A percentile compares a stretch with the other conserved stretches of the same genome.
Conservation (phyloP, 2,329 filamentous ascomycete species). For the Didymella segeticola region DNA sequence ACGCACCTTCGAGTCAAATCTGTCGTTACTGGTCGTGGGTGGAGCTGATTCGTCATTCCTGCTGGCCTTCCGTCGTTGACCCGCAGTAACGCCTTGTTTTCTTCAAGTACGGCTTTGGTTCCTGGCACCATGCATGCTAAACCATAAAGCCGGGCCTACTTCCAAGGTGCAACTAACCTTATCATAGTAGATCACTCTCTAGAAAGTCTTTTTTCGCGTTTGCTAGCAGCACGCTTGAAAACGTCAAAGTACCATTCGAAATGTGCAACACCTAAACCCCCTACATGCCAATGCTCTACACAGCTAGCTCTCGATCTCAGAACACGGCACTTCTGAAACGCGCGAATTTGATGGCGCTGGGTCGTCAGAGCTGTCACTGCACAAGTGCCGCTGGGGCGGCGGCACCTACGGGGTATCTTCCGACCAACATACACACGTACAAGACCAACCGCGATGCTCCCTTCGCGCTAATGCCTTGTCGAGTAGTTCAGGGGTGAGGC, state of each 20-base stretch:
- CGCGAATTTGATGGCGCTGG: slow-evolving; percentile 10
- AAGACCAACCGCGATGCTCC: background rate
- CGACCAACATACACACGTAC: slow-evolving; percentile 5
- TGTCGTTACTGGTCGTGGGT: background rate
- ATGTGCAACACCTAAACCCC: slow-evolving; percentile 5
- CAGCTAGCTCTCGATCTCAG: background rate
- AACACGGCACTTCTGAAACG: slow-evolving; percentile 7
- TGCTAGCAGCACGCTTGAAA: background rate
- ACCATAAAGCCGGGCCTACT: background rate
- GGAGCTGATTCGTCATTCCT: slow-evolving; percentile 15
- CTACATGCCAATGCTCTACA: background rate
- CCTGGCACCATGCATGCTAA: slow-evolving; percentile 1
- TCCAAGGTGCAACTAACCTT: background rate
- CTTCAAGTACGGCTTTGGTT: background rate
- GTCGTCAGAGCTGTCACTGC: slow-evolving; percentile 26
- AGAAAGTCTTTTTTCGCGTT: background rate
- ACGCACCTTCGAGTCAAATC: background rate
- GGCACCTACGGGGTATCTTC: slow-evolving; percentile 13
- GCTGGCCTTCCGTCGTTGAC: background rate
- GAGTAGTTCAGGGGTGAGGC: slow-evolving; percentile 7
- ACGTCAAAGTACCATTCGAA: background rate
- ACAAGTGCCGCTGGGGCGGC: slow-evolving; percentile 8
- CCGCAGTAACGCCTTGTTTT: slow-evolving; percentile 15
- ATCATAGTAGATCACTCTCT: background rate
- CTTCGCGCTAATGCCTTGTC: slow-evolving; percentile 5